Conservation (phyloP, 2,329 filamentous ascomycete species). For the Fusarium newnesense region DNA sequence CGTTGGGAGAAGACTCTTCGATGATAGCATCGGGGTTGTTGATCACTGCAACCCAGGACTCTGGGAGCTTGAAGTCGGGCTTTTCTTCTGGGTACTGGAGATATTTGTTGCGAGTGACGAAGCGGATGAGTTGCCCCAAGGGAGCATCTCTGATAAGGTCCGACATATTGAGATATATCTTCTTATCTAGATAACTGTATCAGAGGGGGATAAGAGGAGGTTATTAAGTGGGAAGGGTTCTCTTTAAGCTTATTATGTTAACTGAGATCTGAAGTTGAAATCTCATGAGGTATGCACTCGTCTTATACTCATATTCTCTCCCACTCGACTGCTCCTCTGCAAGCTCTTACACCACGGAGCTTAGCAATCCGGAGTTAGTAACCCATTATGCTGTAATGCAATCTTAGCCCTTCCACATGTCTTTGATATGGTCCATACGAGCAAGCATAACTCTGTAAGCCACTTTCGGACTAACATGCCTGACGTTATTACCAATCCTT, state of each 20-base stretch:
- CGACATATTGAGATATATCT: conserved; percentile 34
- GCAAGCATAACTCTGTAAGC: conserved; percentile 3
- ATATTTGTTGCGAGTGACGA: conserved; percentile 60
- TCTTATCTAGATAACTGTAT: not conserved
- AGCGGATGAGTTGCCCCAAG: conserved; percentile 68
- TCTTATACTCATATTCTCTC: conserved; percentile 31
- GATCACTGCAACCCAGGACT: conserved; percentile 50
- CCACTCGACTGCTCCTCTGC: not conserved
- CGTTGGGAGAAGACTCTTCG: conserved; percentile 20
- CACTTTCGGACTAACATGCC: conserved; percentile 31
- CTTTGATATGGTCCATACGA: not conserved
- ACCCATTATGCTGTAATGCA: not conserved
- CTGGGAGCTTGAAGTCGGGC: conserved; percentile 63
- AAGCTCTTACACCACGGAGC: conserved; percentile 9
- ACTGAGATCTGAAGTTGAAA: not conserved
- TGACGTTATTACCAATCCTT: conserved; percentile 40
- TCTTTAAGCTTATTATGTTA: conserved; percentile 14
- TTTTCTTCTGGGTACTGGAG: conserved; percentile 70
- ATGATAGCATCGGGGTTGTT: conserved; percentile 44
- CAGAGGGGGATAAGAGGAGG: not conserved
- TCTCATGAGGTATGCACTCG: not conserved
- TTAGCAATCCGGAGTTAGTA: conserved; percentile 24
- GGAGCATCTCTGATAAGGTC: conserved; percentile 64
- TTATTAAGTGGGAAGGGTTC: not conserved
- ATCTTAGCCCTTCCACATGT: conserved; percentile 1